Base-by-base conservation (phyloP, 1,139 yeast species). In the Saccharomyces hybrid region DNA sequence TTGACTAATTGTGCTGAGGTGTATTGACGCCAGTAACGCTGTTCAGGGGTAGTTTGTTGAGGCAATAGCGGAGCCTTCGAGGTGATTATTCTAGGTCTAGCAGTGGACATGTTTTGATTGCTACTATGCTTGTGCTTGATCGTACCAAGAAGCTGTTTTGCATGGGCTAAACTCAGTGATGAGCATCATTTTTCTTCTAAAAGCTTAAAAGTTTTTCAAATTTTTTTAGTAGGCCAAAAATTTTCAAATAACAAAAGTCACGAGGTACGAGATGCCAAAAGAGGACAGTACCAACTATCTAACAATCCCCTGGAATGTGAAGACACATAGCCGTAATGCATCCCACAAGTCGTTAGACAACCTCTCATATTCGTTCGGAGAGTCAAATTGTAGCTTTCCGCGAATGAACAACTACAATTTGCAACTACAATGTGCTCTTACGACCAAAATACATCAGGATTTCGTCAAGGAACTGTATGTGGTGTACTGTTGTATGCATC, bases 31-130 rank as follows among this genome's bases (percentile, higher is more conserved):
- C 99, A 95, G 73, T 88, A 93, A 63, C 95, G 78, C 68, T 90
- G 96, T 64, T 93, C 99, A 0, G 98, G 93, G 0, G 97, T 90
- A 2, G 93, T 85, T 64, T 87, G 91, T 12, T 83, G 81, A 11
- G 97, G 96, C 16, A 84, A 75, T 1, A 88, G 83, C 2, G 97
- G 88, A 62, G 83, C 83, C 69, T 90, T 79, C 46, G 79, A 80
- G 48, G 86, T 85, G 50, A 82, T 79, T 24, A 90, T 78, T 67
- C 91, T 79, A 59, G 82, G 84, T 66, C 82, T 78, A 32, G 81
- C 78, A 4, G 97, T 83, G 5, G 98, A 89, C 99, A 93, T 91
- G 50, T 46, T 51, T 31, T 38, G 9, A 16, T 16, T 21, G 12
- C 11, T 31, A 14, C 11, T 14, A 31, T 19, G 11, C 5, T 28